Conservation (phyloP, 2,329 filamentous ascomycete species). For the Pseudocercospora fuligena region DNA sequence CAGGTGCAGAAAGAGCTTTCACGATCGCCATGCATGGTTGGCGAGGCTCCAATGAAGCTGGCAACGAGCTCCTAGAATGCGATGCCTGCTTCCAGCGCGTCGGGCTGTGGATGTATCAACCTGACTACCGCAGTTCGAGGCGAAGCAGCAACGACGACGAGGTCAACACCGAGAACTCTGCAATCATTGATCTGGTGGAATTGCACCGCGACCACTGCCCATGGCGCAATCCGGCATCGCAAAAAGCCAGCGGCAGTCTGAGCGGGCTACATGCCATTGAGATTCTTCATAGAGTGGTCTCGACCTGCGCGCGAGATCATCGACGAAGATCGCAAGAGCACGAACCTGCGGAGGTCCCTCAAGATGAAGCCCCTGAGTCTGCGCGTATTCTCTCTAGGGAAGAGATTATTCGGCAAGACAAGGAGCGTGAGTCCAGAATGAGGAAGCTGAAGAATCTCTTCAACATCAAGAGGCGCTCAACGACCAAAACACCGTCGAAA, state of each 20-base stretch:
- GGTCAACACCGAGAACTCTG: conserved; percentile 26
- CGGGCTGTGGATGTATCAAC: conserved; percentile 91
- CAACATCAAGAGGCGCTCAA: conserved; percentile 38
- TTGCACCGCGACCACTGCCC: conserved; percentile 46
- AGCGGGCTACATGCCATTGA: conserved; percentile 39
- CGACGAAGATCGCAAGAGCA: conserved; percentile 36
- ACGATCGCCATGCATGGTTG: conserved; percentile 53
- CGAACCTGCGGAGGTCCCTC: conserved; percentile 9
- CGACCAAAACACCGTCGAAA: conserved; percentile 18
- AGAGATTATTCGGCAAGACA: conserved; percentile 40
- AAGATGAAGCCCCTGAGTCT: conserved; percentile 14
- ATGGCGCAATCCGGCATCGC: conserved; percentile 41
- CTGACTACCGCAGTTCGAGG: conserved; percentile 48
- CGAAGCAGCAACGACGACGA: conserved; percentile 48
- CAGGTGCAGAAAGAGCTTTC: conserved; percentile 32
- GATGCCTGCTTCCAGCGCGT: conserved; percentile 84
- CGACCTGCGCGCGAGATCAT: conserved; percentile 40
- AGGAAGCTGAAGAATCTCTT: conserved; percentile 42
- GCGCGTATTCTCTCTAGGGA: conserved; percentile 29
- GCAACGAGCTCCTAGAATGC: conserved; percentile 77
- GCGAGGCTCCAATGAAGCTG: conserved; percentile 60
- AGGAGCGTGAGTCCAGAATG: conserved; percentile 41
- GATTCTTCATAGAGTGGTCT: conserved; percentile 40
- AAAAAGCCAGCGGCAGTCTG: conserved; percentile 41
- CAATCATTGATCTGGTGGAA: conserved; percentile 39